These are phyloP conservation scores for Penicillium concentricum DNA, from an alignment of 2,329 filamentous ascomycete genomes.

Conservation along the genomic window DNA sequence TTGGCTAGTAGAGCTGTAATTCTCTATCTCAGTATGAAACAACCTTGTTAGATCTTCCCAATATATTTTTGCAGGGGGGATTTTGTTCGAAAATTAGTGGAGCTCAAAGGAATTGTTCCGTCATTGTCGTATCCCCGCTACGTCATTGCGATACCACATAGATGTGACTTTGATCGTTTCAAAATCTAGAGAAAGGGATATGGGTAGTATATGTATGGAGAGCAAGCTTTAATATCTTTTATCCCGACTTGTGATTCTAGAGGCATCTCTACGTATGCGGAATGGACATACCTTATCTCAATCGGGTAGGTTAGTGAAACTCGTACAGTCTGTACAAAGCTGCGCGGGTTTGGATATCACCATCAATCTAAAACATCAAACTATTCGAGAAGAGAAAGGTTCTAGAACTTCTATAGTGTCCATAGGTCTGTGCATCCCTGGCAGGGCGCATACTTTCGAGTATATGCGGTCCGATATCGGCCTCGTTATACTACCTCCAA, in stretches of 20 bases:
- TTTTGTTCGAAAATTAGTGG: neutral
- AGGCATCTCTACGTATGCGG: too few relatives aligned
- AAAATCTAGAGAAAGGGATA: too few relatives aligned
- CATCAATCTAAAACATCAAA: too few relatives aligned
- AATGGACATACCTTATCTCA: too few relatives aligned
- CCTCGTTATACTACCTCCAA: neutral
- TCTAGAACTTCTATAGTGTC: neutral
- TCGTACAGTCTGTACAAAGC: neutral
- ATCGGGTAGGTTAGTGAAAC: neutral
- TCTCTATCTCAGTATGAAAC: neutral
- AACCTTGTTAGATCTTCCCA: neutral
- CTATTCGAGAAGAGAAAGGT: neutral
- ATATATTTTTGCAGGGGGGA: neutral
- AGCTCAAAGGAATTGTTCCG: neutral
- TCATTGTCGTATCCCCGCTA: neutral
- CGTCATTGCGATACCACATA: neutral
- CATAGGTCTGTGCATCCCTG: neutral
- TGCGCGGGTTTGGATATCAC: neutral
- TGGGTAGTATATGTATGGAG: neutral
- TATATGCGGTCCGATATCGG: conserved; percentile 9
- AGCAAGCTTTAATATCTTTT: neutral
- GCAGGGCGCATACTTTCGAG: neutral
- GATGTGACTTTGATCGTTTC: too few relatives aligned
- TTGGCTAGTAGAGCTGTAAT: neutral
- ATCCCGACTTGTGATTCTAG: too few relatives aligned